Percentiles rank a stretch among this genome's conserved stretches.
Evolutionary conservation across 2,329 filamentous ascomycete genomes (phyloP).

Genomic region (Exophiala xenobiotica): DNA sequence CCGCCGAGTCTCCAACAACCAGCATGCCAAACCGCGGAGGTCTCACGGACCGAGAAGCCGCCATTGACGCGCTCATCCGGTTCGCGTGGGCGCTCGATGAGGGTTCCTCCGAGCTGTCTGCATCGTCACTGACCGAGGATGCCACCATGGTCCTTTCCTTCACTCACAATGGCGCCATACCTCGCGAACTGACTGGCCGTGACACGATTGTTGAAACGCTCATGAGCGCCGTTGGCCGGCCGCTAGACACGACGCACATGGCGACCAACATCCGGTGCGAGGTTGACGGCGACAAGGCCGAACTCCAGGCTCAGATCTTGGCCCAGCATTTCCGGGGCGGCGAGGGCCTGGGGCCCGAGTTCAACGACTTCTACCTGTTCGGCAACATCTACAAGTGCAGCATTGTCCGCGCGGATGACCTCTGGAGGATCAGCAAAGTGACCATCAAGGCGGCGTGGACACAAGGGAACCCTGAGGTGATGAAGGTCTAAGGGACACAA

Average conservation of each 20-base stretch:
- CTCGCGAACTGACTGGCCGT: conserved; percentile 3
- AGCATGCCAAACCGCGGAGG: conserved; percentile 20
- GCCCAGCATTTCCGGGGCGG: conserved; percentile 18
- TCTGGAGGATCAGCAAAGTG: conserved; percentile 11
- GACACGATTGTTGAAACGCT: conserved; percentile 10
- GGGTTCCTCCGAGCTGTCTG: conserved; percentile 12
- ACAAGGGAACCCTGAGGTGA: conserved; percentile 17
- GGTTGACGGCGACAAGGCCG: conserved; percentile 15
- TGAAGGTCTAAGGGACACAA: conserved; percentile 10
- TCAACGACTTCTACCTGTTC: conserved; percentile 12
- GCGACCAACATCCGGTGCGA: conserved; percentile 18
- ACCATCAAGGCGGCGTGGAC: conserved; percentile 4
- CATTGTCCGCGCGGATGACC: conserved; percentile 10
- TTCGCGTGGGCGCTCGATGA: conserved; percentile 18
- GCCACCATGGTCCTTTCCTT: conserved; percentile 8
- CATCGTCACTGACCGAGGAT: conserved; percentile 16
- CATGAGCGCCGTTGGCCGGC: conserved; percentile 12
- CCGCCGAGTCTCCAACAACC: not conserved
- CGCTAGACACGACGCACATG: conserved; percentile 17
- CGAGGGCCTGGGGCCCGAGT: conserved; percentile 13
- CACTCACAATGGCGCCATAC: conserved; percentile 4
- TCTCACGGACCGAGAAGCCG: conserved; percentile 18
- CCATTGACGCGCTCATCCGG: conserved; percentile 19
- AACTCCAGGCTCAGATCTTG: conserved; percentile 6
- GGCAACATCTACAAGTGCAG: conserved; percentile 13